Conservation (phyloP, 257 asterid genomes). For the Schizonepeta tenuifolia region DNA sequence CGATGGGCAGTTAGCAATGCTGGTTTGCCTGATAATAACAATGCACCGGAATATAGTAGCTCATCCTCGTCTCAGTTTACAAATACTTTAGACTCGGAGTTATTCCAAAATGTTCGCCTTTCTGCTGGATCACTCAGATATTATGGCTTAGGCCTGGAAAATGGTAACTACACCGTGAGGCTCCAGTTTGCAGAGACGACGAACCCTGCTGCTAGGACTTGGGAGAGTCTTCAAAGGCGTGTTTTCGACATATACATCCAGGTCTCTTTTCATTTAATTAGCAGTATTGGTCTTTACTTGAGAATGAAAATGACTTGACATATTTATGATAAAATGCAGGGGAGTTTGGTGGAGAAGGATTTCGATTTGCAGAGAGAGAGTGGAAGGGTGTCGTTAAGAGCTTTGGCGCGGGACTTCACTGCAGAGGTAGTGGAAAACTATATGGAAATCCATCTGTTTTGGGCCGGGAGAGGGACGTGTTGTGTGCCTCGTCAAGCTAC, state of each 20-base stretch:
- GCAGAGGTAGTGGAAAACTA: conserved; percentile 61
- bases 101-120: conserved; percentile 63
- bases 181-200: conserved; percentile 71
- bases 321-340: conserved; percentile 41
- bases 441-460: conserved; percentile 75
- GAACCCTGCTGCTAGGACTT: conserved; percentile 44
- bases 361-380: conserved; percentile 63
- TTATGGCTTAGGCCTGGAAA: conserved; percentile 82
- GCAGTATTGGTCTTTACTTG: too few species aligned
- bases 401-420: conserved; percentile 44
- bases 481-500: conserved; percentile 65
- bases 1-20: conserved; percentile 87
- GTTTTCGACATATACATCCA: conserved; percentile 78
- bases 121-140: conserved; percentile 87
- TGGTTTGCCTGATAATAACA: conserved; percentile 52
- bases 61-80: conserved; percentile 47
- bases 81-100: conserved; percentile 63
- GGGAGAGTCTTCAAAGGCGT: conserved; percentile 76
- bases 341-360: conserved; percentile 49
- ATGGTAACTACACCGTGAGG: conserved; percentile 73
- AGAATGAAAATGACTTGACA: background rate
- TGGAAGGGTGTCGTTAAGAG: conserved; percentile 45
- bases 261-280: conserved; percentile 23
- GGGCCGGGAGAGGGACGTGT: conserved; percentile 92
- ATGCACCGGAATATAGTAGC: conserved; percentile 36